These are phyloP conservation scores for Athelia psychrophila DNA, from an alignment of 1,284 basidiomycete genomes.

Conservation along the genomic window DNA sequence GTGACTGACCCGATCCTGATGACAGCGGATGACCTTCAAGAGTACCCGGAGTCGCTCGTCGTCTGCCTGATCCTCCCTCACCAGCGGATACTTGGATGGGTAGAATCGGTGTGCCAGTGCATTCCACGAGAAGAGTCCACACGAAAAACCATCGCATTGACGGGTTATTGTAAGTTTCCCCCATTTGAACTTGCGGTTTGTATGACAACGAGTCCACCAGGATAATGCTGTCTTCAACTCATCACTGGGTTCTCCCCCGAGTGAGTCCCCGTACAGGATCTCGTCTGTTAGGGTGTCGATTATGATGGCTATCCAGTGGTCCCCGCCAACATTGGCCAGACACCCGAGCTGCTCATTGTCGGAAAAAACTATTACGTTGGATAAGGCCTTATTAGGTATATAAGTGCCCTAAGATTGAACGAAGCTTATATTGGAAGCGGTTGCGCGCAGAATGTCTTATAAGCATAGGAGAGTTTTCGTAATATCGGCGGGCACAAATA, in stretches of 20 bases:
- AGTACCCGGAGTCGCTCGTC: neutral
- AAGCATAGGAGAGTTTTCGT: too few relatives aligned
- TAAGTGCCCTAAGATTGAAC: too few relatives aligned
- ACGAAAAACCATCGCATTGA: neutral
- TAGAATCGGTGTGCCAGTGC: neutral
- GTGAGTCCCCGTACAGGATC: neutral
- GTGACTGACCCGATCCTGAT: neutral
- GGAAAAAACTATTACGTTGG: too few relatives aligned
- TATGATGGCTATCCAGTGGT: neutral
- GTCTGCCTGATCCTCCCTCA: neutral
- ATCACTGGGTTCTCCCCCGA: neutral
- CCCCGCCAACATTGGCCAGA: neutral
- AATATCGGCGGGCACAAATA: too few relatives aligned
- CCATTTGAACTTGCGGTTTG: neutral
- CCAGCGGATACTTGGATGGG: neutral
- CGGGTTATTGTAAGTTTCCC: neutral
- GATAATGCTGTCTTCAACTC: neutral
- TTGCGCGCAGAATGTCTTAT: too few relatives aligned
- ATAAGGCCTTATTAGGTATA: too few relatives aligned
- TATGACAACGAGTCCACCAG: constrained; percentile 1
- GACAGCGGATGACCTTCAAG: neutral
- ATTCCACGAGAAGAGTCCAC: neutral
- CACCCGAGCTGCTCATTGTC: too few relatives aligned
- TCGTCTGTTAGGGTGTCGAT: neutral
- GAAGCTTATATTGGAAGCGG: too few relatives aligned